Evolutionary conservation across 148 eudicot genomes (phyloP).

Genomic region (Chenopodium quinoa): DNA sequence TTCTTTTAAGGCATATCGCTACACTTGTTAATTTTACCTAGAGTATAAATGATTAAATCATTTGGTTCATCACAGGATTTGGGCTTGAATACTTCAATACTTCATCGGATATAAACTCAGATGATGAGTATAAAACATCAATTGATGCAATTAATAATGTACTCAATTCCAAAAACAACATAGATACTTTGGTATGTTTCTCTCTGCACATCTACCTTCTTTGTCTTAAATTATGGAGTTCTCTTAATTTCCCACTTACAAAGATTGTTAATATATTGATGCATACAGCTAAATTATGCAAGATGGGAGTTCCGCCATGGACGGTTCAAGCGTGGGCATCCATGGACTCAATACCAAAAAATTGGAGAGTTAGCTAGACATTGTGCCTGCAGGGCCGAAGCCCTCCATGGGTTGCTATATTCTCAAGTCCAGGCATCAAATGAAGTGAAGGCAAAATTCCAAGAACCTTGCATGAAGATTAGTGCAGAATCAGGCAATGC

Average conservation of each 20-base stretch:
- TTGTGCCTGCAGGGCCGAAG: conserved; percentile 53
- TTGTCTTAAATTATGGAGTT: background rate
- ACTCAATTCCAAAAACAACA: conserved; percentile 51
- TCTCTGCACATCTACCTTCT: background rate
- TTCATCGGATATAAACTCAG: conserved; percentile 10
- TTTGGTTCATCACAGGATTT: conserved; percentile 38
- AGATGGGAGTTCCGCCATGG: conserved; percentile 76
- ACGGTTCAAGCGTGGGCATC: conserved; percentile 48
- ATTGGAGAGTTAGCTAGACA: conserved; percentile 40
- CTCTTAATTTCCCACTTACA: too few species aligned
- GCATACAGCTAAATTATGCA: conserved; percentile 46
- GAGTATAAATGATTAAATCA: too few species aligned
- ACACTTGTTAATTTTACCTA: too few species aligned
- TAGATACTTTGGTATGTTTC: conserved; percentile 56
- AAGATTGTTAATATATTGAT: background rate
- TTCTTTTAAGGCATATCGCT: too few species aligned
- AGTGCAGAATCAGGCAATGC: conserved; percentile 50
- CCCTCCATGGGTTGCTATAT: conserved; percentile 43
- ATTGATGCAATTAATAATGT: conserved; percentile 42
- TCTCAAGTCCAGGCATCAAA: conserved; percentile 35
- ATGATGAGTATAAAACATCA: conserved; percentile 29
- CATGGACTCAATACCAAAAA: conserved; percentile 70
- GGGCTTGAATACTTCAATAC: conserved; percentile 53
- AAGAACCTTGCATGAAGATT: conserved; percentile 52
- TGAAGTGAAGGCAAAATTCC: conserved; percentile 40